Evolutionary conservation across 805 yeast genomes (phyloP).

Genomic region (Cyberlindnera lachancei): DNA sequence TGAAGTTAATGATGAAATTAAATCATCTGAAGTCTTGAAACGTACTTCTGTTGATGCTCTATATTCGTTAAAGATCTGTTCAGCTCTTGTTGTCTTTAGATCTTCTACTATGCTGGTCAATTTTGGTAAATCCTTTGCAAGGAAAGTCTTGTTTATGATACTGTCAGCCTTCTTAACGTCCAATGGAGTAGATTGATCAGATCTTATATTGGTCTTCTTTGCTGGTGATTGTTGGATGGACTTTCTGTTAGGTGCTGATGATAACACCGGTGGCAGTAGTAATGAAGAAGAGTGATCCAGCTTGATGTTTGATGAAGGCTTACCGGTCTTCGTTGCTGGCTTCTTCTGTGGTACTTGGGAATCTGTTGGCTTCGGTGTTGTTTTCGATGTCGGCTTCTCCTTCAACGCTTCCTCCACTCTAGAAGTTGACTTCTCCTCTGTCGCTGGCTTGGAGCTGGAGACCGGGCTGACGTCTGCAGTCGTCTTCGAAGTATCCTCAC

Average conservation of each 20-base stretch:
- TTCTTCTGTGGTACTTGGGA: too few species aligned
- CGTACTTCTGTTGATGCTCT: constrained; percentile 16
- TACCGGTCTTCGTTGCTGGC: not conserved
- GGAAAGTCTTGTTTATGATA: constrained; percentile 11
- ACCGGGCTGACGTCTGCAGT: too few species aligned
- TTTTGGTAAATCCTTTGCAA: constrained; percentile 15
- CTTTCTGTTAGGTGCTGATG: too few species aligned
- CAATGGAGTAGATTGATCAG: constrained; percentile 1
- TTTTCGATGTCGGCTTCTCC: not conserved
- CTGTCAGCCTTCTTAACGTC: constrained; percentile 11
- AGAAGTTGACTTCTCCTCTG: not conserved
- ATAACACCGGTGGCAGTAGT: too few species aligned
- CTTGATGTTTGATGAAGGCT: too few species aligned
- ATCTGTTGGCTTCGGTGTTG: constrained; percentile 1
- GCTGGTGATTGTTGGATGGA: constrained; percentile 11
- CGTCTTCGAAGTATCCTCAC: too few species aligned
- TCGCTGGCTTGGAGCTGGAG: not conserved
- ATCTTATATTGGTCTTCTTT: constrained; percentile 11
- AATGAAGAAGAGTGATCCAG: too few species aligned
- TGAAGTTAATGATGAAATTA: constrained; percentile 14
- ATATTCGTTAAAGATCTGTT: constrained; percentile 16
- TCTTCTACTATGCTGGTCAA: constrained; percentile 19
- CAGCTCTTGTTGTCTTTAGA: constrained; percentile 16
- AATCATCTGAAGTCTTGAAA: constrained; percentile 18
- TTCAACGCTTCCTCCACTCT: not conserved